Evolutionary conservation across 805 yeast species (phyloP), one percentile per base, ranked within the genome.

Genomic region (Henningerozyma blattae): DNA sequence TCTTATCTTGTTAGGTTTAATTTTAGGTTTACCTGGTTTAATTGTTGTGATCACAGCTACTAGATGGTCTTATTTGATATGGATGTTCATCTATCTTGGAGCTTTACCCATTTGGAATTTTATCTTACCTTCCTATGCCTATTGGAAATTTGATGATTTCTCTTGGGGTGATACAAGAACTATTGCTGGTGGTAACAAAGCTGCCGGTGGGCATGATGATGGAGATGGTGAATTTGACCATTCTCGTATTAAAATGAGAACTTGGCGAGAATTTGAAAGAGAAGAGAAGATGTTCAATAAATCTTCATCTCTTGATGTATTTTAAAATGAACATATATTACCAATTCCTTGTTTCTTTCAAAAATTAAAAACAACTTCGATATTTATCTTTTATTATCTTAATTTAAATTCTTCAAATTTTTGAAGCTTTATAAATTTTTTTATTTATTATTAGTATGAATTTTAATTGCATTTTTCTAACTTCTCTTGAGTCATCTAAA

Each of bases 61-160:
- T 1, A 72, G 81, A 35, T 60, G 72, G 56, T 69, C 75, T 18
- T 86, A 85, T 51, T 47, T 87, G 32, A 35, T 76, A 19, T 87
- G 94, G 82, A 80, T 85, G 78, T 34, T 74, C 22, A 67, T 85
- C 37, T 87, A 87, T 53, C 57, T 86, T 19, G 1, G 72, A 15
- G 91, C 95, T 1, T 68, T 87, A 39, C 95, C 95, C n/a, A 67
- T 87, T 36, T 87, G 96, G 96, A 87, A 86, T 57, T 79, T 87
- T 49, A 75, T 85, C 4, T 65, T 87, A 31, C 96, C 96, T 2
- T 51, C 75, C 10, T 85, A 87, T 57, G 80, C 95, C 0, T 86
- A 68, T 55, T 87, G 96, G 96, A 85, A 85, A 51, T 85, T 86
- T 59, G 96, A 87, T 58, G 95, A 87, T 54, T 87, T 87, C 59